A percentile compares a stretch with the other conserved stretches of the same genome.
Conservation (phyloP, 441 rosid species). For the Arabidopsis hybrid region DNA sequence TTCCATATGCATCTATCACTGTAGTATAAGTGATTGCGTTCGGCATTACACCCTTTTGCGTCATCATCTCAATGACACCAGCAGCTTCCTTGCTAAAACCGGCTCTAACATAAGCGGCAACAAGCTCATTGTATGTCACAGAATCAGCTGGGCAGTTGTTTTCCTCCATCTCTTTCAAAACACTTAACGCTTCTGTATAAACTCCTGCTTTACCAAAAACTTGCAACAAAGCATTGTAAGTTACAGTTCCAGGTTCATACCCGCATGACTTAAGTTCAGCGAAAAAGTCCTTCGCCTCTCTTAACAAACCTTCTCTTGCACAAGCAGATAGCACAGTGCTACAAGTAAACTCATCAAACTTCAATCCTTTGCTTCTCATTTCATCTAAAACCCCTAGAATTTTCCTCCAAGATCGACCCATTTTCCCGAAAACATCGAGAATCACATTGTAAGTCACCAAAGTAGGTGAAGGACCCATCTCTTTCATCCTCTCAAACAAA, state of each 20-base stretch:
- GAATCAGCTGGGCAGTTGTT: slow-evolving; percentile 70
- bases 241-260: slow-evolving; percentile 81
- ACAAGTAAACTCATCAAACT: slow-evolving; percentile 83
- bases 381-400: slow-evolving; percentile 71
- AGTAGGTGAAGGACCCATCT: slow-evolving; percentile 70
- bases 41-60: slow-evolving; percentile 70
- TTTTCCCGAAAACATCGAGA: slow-evolving; percentile 87
- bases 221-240: slow-evolving; percentile 81
- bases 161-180: slow-evolving; percentile 90
- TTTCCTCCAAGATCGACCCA: slow-evolving; percentile 81
- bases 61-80: slow-evolving; percentile 73
- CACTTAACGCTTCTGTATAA: slow-evolving; percentile 69
- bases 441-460: slow-evolving; percentile 89
- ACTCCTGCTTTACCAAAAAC: slow-evolving; percentile 85
- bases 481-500: slow-evolving; percentile 73
- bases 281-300: slow-evolving; percentile 79
- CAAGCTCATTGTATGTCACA: slow-evolving; percentile 86
- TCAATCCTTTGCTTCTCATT: slow-evolving; percentile 65
- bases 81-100: slow-evolving; percentile 86
- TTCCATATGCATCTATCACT: slow-evolving; percentile 82
- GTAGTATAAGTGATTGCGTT: slow-evolving; percentile 87
- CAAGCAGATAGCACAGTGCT: slow-evolving; percentile 94
- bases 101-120: slow-evolving; percentile 85
- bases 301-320: slow-evolving; percentile 81
- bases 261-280: slow-evolving; percentile 67